Base-by-base conservation (phyloP, 169 alveolate species). In the Plasmodium blacklocki region DNA sequence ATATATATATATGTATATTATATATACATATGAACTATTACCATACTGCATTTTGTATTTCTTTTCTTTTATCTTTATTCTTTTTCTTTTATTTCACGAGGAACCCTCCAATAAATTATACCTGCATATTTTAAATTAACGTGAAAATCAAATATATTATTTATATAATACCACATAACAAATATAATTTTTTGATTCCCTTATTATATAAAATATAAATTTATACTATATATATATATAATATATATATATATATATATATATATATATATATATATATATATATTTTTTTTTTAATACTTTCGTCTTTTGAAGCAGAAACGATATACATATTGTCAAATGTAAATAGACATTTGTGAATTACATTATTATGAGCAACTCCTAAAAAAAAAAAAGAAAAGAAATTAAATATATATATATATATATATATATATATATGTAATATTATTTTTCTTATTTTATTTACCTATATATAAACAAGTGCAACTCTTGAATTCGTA, bases 401-500 rank as follows among this genome's bases (percentile, higher is more conserved):
- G 11, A 63, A 23, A 11, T 5, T 19, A 29, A 3, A 12, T 29
- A 39, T 67, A 67, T 29, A 67, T 39, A 39, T 45, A n/a, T 18
- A 68, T 68, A 39, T 39, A 39, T 39, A 11, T 18, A 18, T 14
- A 39, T 8, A 43, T 18, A 2, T 45, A 39, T 7, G 15, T 39
- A 47, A 68, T 43, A 45, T 68, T 15, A 19, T 32, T 19, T 67
- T 29, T 12, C 12, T 45, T 26, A 15, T 11, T 9, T 1, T 39
- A 2, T 23, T 1, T 78, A 78, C 89, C 89, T 32, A 78, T 78
- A 26, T 59, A 78, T 23, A 78, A 45, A 29, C 89, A 78, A 5
- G 89, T 78, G 89, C 89, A 78, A 54, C 73, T 78, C 54, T 78
- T 78, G 78, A 78, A 78, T 66, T 66, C 80, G 43, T 78, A 78